Evolutionary conservation across 441 rosid species (phyloP).

Genomic region (Pelargonium myrrhifolium): DNA sequence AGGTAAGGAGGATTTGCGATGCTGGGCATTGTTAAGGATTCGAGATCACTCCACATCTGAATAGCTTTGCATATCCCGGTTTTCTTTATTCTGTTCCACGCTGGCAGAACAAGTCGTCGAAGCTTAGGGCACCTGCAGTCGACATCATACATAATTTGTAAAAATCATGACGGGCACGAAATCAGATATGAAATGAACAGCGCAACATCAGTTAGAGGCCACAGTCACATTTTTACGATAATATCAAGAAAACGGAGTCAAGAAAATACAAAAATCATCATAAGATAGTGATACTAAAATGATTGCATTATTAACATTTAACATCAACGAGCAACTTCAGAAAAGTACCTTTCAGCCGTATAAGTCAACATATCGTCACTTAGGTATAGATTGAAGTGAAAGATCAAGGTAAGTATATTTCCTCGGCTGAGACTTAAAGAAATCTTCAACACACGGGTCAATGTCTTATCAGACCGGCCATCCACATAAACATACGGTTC

Average conservation of each 20-base stretch:
- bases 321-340: neutral
- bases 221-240: no score
- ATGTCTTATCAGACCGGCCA: conserved; percentile 40
- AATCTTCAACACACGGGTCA: conserved; percentile 51
- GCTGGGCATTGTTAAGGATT: conserved; percentile 87
- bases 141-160: neutral
- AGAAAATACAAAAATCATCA: no score
- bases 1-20: conserved; percentile 60
- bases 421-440: conserved; percentile 65
- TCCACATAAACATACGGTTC: conserved; percentile 73
- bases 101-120: conserved; percentile 62
- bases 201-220: no score
- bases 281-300: no score
- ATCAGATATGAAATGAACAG: neutral
- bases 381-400: conserved; percentile 54
- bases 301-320: no score
- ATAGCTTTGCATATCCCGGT: conserved; percentile 69
- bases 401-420: conserved; percentile 48
- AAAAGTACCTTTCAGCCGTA: conserved; percentile 63
- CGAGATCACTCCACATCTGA: conserved; percentile 62
- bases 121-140: conserved; percentile 49
- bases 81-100: conserved; percentile 79
- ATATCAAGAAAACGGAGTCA: no score
- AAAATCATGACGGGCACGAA: neutral
- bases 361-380: conserved; percentile 72